A percentile compares a stretch with the other conserved stretches of the same genome.
Evolutionary conservation across 2,329 filamentous ascomycete genomes (phyloP).

Genomic region (Volutella citrinella): DNA sequence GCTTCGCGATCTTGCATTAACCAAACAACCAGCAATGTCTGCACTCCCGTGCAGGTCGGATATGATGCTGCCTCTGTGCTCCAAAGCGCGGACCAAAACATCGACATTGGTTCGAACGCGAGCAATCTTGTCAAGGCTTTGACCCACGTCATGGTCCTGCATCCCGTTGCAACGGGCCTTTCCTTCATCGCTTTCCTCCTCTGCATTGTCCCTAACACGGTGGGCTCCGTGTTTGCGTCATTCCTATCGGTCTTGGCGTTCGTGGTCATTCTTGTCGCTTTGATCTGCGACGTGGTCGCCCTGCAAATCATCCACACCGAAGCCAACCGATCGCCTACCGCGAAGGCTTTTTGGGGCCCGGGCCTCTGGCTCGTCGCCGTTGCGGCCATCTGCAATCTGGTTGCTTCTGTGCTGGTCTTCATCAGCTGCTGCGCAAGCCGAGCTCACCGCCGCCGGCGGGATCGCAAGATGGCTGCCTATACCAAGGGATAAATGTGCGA

Average conservation of each 20-base stretch:
- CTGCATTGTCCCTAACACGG: constrained; percentile 47
- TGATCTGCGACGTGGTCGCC: constrained; percentile 55
- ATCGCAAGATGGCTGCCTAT: constrained; percentile 26
- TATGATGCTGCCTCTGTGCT: constrained; percentile 53
- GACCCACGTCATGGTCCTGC: constrained; percentile 59
- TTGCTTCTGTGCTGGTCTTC: constrained; percentile 57
- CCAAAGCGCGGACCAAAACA: constrained; percentile 27
- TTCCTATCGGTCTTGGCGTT: constrained; percentile 50
- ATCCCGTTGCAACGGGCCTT: constrained; percentile 57
- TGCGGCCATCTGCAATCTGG: constrained; percentile 51
- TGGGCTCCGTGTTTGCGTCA: constrained; percentile 51
- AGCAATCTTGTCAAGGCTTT: constrained; percentile 45
- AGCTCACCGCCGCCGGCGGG: constrained; percentile 27
- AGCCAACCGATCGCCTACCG: no score
- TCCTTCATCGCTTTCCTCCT: constrained; percentile 59
- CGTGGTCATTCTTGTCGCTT: constrained; percentile 46
- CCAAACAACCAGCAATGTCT: no score
- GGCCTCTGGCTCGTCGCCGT: constrained; percentile 60
- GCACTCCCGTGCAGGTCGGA: no score
- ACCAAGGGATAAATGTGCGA: no score
- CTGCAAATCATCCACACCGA: constrained; percentile 53
- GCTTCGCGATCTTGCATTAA: neutral
- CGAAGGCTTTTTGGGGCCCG: constrained; percentile 51
- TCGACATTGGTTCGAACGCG: constrained; percentile 40
- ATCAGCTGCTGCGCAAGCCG: constrained; percentile 58